A percentile compares a stretch with the other conserved stretches of the same genome.
phyloP scores from a whole-genome alignment of 2,329 filamentous ascomycete species.

The Exophiala calicioides region DNA sequence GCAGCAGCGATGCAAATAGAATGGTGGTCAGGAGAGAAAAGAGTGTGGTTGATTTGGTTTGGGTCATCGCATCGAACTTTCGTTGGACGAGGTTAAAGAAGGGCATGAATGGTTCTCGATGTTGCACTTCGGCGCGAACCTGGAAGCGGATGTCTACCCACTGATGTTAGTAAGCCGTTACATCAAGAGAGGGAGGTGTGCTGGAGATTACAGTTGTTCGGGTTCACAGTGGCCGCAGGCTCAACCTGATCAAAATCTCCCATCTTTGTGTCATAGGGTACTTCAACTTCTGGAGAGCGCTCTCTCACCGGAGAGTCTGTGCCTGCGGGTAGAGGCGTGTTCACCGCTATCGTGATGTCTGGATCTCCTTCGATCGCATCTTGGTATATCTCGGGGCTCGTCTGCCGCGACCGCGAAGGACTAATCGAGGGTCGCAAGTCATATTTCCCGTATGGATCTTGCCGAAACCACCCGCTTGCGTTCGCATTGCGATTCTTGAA shows the following conservation, averaged over 20 bases:
- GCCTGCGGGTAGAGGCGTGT: constrained; percentile 57
- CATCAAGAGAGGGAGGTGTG: constrained; percentile 21
- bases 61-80: constrained; percentile 62
- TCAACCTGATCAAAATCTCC: constrained; percentile 20
- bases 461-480: constrained; percentile 59
- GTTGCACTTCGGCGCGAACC: constrained; percentile 82
- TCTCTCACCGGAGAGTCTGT: constrained; percentile 59
- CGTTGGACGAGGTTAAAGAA: constrained; percentile 64
- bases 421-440: constrained; percentile 47
- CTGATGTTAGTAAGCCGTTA: constrained; percentile 28
- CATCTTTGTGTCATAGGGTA: constrained; percentile 31
- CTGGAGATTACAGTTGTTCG: constrained; percentile 53
- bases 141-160: constrained; percentile 79
- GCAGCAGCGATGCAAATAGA: constrained; percentile 65
- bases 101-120: constrained; percentile 80
- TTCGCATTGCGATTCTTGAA: constrained; percentile 48
- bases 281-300: constrained; percentile 57
- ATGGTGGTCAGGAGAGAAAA: constrained; percentile 63
- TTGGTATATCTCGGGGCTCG: constrained; percentile 59
- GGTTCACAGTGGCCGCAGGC: constrained; percentile 29
- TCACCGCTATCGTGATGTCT: constrained; percentile 54
- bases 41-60: constrained; percentile 68
- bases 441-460: constrained; percentile 50
- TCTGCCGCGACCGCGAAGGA: constrained; percentile 56
- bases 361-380: constrained; percentile 55